These are phyloP conservation scores for Globisporangium paroecandrum DNA, from an alignment of 352 stramenopile species.

Conservation along the genomic window DNA sequence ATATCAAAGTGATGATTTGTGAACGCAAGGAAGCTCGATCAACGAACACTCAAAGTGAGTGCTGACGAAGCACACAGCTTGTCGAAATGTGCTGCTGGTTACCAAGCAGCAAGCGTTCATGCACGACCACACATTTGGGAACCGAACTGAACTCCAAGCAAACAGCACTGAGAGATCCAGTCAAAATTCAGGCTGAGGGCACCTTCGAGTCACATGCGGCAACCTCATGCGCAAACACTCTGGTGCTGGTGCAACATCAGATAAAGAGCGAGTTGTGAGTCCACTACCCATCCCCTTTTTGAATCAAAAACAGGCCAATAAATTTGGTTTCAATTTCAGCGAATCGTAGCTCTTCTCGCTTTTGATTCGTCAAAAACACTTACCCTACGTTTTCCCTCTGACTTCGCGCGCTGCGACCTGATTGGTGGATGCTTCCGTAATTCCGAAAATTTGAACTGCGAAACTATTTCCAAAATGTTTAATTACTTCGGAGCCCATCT, in stretches of 20 bases:
- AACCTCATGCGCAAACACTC: constrained; percentile 7
- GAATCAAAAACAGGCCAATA: background rate
- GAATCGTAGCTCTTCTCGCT: background rate
- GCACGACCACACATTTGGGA: no score
- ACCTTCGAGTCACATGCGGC: constrained; percentile 8
- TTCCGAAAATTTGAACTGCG: constrained; percentile 16
- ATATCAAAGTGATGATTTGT: no score
- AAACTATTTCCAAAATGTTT: constrained; percentile 10
- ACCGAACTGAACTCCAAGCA: background rate
- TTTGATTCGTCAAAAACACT: constrained; percentile 9
- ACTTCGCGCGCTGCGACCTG: constrained; percentile 29
- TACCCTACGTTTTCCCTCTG: constrained; percentile 15
- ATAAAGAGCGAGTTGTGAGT: background rate
- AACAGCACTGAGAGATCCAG: background rate
- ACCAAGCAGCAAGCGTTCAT: no score
- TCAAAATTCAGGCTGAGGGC: background rate
- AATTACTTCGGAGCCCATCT: constrained; percentile 4
- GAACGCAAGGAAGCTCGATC: no score
- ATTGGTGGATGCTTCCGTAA: constrained; percentile 36
- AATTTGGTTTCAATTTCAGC: constrained; percentile 6
- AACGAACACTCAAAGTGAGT: no score
- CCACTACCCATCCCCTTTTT: background rate
- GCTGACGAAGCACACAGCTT: no score
- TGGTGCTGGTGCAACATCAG: constrained; percentile 5
- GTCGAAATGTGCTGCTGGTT: no score